Evolutionary conservation across 495 filamentous ascomycete genomes (phyloP), one percentile per base, ranked within the genome.

Genomic region (Neurospora terricola): DNA sequence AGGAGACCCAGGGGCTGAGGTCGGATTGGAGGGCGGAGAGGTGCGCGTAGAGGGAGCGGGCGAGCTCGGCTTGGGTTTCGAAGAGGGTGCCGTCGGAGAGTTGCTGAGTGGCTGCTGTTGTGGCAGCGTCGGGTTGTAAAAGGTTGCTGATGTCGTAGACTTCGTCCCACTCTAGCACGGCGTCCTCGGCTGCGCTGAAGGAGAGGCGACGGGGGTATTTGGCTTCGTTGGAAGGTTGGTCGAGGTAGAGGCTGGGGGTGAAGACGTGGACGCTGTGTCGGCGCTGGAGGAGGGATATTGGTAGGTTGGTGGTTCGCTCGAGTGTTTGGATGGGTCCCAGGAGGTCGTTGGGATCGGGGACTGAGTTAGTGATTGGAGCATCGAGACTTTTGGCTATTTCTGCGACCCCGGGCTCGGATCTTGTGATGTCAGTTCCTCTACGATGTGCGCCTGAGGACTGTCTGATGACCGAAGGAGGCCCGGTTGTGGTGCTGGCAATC

Each of bases 171-270:
- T 79, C 82, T n/a, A 97, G 85, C 4, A 97, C 81, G 38, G 91
- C 94, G 73, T 97, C 93, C 80, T 96, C 93, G n/a, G 94, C 94
- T 54, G 89, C 86, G 74, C 91, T 92, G 78, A 98, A 98, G 5
- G 93, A 97, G 72, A 98, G 84, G 70, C 94, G 92, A 6, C 94
- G 89, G 0, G 94, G 89, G 87, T 90, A 96, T 71, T 87, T 87
- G 18, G 85, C 84, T 62, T 91, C 87, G 71, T 87, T 84, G 70
- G 72, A 81, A 73, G 81, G 76, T 71, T 74, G 82, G 77, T 79
- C 81, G 14, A 66, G 14, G 7, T 9, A 9, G 23, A 66, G 54
- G 14, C 27, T 66, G 30, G 27, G 54, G 14, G 2, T 66, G 7
- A 30, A 34, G 27, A 3, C 27, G 54, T 66, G 54, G 77, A 85